Conservation (phyloP, 495 filamentous ascomycete genomes). For the Annulohypoxylon moriforme region DNA sequence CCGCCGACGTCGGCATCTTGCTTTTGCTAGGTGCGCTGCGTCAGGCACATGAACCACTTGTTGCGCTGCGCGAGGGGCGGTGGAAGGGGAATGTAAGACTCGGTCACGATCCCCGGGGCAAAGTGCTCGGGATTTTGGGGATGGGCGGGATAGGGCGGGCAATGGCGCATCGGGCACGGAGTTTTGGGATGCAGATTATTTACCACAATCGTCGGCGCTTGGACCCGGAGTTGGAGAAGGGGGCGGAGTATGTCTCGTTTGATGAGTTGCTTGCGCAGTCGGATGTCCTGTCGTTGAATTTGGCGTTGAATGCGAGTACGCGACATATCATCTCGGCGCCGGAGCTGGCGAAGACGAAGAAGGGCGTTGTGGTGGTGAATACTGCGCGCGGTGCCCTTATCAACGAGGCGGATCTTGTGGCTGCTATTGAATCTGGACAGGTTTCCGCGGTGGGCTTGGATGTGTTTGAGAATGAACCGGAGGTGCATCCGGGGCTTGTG, state of each 20-base stretch:
- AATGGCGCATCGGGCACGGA: constrained; percentile 63
- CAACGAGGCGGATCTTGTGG: constrained; percentile 77
- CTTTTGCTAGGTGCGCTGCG: constrained; percentile 76
- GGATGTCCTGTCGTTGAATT: constrained; percentile 76
- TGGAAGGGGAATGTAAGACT: constrained; percentile 62
- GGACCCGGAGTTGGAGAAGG: constrained; percentile 57
- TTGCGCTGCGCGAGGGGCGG: constrained; percentile 69
- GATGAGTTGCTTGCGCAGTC: constrained; percentile 71
- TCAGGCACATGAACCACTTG: constrained; percentile 70
- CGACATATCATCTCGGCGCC: constrained; percentile 72
- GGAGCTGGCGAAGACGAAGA: constrained; percentile 77
- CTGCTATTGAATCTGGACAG: constrained; percentile 74
- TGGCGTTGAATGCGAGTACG: constrained; percentile 73
- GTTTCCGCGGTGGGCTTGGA: constrained; percentile 77
- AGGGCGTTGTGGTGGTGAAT: constrained; percentile 76
- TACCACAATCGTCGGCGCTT: constrained; percentile 77
- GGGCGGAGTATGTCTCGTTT: constrained; percentile 68
- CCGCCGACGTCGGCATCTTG: constrained; percentile 77
- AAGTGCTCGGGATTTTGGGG: constrained; percentile 81
- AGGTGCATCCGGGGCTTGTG: constrained; percentile 76
- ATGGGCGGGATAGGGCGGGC: constrained; percentile 87
- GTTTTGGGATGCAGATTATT: constrained; percentile 75
- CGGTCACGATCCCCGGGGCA: constrained; percentile 76
- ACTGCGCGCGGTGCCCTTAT: constrained; percentile 79
- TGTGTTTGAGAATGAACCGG: constrained; percentile 83